These are phyloP conservation scores for Cordia subcordata DNA, from an alignment of 257 asterid species.

Conservation along the genomic window DNA sequence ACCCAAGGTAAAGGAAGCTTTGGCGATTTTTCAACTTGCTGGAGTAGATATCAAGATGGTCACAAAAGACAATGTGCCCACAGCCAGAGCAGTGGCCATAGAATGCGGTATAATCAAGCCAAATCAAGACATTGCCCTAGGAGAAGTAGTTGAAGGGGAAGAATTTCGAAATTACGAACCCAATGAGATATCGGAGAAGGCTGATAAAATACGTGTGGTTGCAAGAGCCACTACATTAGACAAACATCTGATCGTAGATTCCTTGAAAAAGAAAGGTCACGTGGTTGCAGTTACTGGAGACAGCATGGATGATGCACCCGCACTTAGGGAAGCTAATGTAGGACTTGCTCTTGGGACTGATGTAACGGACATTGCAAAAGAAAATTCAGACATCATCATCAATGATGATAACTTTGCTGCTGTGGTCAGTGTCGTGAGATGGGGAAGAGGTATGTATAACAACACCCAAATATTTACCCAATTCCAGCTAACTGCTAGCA, in stretches of 20 bases:
- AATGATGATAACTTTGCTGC: background rate
- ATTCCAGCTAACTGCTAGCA: background rate
- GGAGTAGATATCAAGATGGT: slow-evolving; percentile 4
- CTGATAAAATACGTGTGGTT: slow-evolving; percentile 3
- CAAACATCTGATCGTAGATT: background rate
- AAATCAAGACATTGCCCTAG: background rate
- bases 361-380: slow-evolving; percentile 1
- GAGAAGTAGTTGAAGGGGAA: background rate
- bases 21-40: background rate
- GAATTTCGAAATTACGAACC: background rate
- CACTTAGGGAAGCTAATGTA: background rate
- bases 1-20: background rate
- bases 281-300: slow-evolving; percentile 1
- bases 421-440: background rate
- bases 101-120: background rate
- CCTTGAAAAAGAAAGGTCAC: background rate
- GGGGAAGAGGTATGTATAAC: background rate
- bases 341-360: slow-evolving; percentile 2
- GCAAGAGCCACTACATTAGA: background rate
- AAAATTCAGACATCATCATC: slow-evolving; percentile 4
- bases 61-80: background rate
- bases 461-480: slow-evolving; percentile 4
- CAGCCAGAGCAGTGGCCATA: background rate
- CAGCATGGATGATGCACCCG: background rate
- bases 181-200: slow-evolving; percentile 2